Conservation (phyloP, 306 rosid species). For the Mucuna pruriens region DNA sequence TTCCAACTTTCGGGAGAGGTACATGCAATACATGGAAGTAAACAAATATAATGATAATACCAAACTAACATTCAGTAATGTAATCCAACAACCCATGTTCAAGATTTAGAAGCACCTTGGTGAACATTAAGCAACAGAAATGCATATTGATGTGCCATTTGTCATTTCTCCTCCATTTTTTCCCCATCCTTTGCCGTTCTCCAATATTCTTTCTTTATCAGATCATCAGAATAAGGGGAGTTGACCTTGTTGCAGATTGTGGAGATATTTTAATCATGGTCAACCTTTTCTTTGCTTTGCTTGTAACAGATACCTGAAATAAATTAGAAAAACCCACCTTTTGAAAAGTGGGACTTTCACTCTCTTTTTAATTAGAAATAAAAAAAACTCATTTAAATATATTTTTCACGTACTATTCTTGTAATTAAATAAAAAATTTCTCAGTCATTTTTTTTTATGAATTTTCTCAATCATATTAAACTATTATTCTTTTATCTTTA, state of each 20-base stretch:
- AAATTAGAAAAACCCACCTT: not conserved
- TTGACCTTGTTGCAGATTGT: constrained; percentile 14
- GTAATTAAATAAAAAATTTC: no score
- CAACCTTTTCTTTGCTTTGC: not conserved
- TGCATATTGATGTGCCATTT: constrained; percentile 32
- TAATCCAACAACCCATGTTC: not conserved
- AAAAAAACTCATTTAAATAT: no score
- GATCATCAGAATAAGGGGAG: not conserved
- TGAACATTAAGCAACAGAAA: constrained; percentile 8
- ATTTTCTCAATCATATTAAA: no score
- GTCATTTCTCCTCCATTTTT: not conserved
- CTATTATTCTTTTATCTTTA: no score
- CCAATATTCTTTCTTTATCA: not conserved
- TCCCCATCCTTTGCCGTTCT: not conserved
- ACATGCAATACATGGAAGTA: not conserved
- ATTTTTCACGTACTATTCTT: no score
- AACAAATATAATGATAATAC: not conserved
- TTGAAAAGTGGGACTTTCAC: no score
- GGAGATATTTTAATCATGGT: not conserved
- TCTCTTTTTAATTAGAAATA: no score
- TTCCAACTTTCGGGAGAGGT: not conserved
- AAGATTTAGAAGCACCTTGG: constrained; percentile 16
- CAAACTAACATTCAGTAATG: not conserved
- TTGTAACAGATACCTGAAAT: not conserved
- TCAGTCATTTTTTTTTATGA: no score